phyloP scores from a whole-genome alignment of 306 rosid genomes.

The Clitoria ternatea region DNA sequence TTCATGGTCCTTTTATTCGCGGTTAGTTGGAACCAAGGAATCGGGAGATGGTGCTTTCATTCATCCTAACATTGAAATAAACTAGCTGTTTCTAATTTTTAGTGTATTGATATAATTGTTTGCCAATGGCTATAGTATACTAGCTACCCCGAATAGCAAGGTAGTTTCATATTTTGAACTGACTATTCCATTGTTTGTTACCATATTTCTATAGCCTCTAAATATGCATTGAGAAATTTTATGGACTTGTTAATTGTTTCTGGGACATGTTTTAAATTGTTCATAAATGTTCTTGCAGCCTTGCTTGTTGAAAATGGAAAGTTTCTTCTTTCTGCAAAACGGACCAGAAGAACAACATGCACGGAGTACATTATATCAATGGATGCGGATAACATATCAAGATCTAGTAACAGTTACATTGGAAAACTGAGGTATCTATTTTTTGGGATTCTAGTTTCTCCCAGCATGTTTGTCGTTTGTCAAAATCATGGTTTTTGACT shows the following conservation, averaged over 20 bases:
- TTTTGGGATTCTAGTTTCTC: neutral
- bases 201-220: neutral
- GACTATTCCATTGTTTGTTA: neutral
- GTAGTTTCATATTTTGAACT: conserved; percentile 16
- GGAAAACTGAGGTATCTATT: conserved; percentile 73
- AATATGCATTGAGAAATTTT: neutral
- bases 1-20: no score
- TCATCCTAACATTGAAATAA: neutral
- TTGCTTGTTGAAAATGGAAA: conserved; percentile 87
- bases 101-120: neutral
- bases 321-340: conserved; percentile 89
- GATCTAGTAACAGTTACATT: conserved; percentile 76
- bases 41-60: neutral
- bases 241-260: neutral
- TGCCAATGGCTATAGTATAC: no score
- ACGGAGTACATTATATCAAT: conserved; percentile 85
- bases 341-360: conserved; percentile 76
- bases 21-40: neutral
- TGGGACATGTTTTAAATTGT: conserved; percentile 15
- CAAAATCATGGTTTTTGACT: neutral
- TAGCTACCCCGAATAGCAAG: neutral
- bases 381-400: conserved; percentile 79
- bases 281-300: conserved; percentile 43
- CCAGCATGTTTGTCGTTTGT: neutral
- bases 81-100: neutral